Evolutionary conservation across 805 yeast genomes (phyloP), one percentile per base, ranked within the genome.

Genomic region (Ogataea nonfermentans): DNA sequence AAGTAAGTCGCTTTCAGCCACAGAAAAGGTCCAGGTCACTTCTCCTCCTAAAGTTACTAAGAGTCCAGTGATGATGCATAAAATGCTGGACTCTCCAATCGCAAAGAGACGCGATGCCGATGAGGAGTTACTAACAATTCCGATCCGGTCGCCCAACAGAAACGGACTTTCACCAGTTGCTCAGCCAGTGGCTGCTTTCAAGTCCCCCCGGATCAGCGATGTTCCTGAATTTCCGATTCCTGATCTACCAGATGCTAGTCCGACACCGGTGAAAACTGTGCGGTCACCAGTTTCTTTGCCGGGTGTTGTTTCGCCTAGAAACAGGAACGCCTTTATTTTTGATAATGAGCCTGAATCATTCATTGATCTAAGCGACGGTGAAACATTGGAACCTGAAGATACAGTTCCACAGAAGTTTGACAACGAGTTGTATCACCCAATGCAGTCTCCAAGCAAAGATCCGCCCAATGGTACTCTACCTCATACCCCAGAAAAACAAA

Each of bases 71-170:
- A n/a, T 37, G n/a, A 26, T 32, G 6, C 29, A 30, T 22, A 44
- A 31, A 30, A 25, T 36, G 3, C 30, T 29, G 16, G 22, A 17
- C 11, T 19, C 31, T 14, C 37, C 40, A 4, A 16, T 32, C 6
- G 35, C 43, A 8, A 29, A 17, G n/a, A 14, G 16, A 17, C 12
- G n/a, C 9, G 19, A 26, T 9, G 10, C 23, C 10, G 52, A 46
- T 14, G 55, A 48, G 12, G 52, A 52, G n/a, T 24, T 51, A 22
- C 42, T 55, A 23, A 48, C 52, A 4, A 59, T 59, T 23, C 65
- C 66, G 10, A 29, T 57, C 12, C 49, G 65, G 37, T 61, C 66
- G 11, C 66, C 66, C 2, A 51, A 48, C 29, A 48, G 64, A 35
- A 19, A 40, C 9, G 33, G 37, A 2, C 22, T 22, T 4, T 35